Evolutionary conservation across 371 early-diverging fungal species (phyloP).

Genomic region (Mucor indicus): DNA sequence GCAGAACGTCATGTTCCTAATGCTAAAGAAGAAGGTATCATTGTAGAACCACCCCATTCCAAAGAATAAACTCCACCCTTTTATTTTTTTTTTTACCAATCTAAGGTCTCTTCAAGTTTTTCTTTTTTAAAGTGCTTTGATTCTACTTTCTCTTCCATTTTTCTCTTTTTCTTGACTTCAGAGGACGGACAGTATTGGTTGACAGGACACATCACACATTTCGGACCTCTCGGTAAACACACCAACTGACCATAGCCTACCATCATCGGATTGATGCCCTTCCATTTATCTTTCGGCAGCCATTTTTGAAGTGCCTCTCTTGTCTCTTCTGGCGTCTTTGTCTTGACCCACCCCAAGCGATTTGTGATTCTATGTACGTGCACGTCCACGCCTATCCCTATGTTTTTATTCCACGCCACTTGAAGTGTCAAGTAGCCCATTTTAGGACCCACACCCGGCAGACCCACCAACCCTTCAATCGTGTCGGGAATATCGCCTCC

Average conservation of each 20-base stretch:
- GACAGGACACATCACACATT: slow-evolving; percentile 84
- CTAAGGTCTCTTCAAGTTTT: no score
- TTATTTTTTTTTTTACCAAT: slow-evolving; percentile 2
- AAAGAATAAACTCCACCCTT: not conserved
- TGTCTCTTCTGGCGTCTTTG: slow-evolving; percentile 80
- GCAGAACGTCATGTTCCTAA: slow-evolving; percentile 20
- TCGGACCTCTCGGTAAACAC: slow-evolving; percentile 81
- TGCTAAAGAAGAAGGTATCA: slow-evolving; percentile 6
- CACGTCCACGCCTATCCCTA: slow-evolving; percentile 98
- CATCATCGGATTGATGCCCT: slow-evolving; percentile 83
- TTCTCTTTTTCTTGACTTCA: slow-evolving; percentile 12
- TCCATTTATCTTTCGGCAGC: slow-evolving; percentile 89
- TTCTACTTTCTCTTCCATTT: not conserved
- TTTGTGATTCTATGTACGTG: slow-evolving; percentile 97
- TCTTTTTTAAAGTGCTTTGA: slow-evolving; percentile 6
- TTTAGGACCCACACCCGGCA: slow-evolving; percentile 99
- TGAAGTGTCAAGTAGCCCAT: slow-evolving; percentile 90
- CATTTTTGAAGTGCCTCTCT: slow-evolving; percentile 82
- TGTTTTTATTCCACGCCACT: slow-evolving; percentile 81
- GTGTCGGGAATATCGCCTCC: slow-evolving; percentile 86
- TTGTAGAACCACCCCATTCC: slow-evolving; percentile 6
- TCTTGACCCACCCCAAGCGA: slow-evolving; percentile 86
- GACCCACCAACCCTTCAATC: slow-evolving; percentile 68
- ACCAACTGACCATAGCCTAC: slow-evolving; percentile 96
- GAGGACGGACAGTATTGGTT: slow-evolving; percentile 68